Conservation (phyloP, 2,329 filamentous ascomycete species). For the Penicillium corylophilum region DNA sequence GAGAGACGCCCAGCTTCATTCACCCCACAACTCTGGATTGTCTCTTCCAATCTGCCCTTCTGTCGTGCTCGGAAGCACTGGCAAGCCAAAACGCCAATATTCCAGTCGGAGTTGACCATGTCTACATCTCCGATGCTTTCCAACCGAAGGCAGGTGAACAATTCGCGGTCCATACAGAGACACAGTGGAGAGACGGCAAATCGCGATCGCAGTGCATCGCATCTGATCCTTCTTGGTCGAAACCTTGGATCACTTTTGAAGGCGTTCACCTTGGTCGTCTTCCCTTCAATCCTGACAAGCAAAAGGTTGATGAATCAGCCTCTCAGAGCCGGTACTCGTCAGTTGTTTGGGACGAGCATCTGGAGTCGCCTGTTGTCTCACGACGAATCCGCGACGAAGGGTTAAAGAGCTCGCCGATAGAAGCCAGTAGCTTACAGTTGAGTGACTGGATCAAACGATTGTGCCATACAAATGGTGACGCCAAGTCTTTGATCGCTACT, state of each 20-base stretch:
- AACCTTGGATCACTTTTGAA: slow-evolving; percentile 20
- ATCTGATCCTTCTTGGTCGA: slow-evolving; percentile 12
- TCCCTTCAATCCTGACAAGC: slow-evolving; percentile 15
- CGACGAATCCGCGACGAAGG: not conserved
- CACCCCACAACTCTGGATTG: slow-evolving; percentile 24
- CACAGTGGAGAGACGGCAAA: slow-evolving; percentile 13
- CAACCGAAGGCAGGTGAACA: slow-evolving; percentile 13
- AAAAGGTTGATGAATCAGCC: not conserved
- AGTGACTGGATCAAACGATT: slow-evolving; percentile 17
- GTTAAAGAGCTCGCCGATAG: not conserved
- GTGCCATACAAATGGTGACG: slow-evolving; percentile 16
- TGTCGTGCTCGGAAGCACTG: slow-evolving; percentile 17
- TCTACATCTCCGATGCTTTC: slow-evolving; percentile 18
- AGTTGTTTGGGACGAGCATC: slow-evolving; percentile 17
- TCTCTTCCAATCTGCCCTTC: slow-evolving; percentile 22
- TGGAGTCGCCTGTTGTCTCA: slow-evolving; percentile 15
- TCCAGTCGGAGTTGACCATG: slow-evolving; percentile 19
- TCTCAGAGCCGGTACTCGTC: slow-evolving; percentile 8
- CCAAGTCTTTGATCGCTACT: slow-evolving; percentile 8
- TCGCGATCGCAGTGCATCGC: slow-evolving; percentile 17
- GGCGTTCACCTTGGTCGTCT: slow-evolving; percentile 22
- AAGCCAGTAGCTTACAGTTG: slow-evolving; percentile 9
- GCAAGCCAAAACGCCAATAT: slow-evolving; percentile 18
- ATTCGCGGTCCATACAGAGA: slow-evolving; percentile 19
- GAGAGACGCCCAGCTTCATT: slow-evolving; percentile 15